Evolutionary conservation across 306 rosid species (phyloP).

Genomic region (Vigna nakashimae): DNA sequence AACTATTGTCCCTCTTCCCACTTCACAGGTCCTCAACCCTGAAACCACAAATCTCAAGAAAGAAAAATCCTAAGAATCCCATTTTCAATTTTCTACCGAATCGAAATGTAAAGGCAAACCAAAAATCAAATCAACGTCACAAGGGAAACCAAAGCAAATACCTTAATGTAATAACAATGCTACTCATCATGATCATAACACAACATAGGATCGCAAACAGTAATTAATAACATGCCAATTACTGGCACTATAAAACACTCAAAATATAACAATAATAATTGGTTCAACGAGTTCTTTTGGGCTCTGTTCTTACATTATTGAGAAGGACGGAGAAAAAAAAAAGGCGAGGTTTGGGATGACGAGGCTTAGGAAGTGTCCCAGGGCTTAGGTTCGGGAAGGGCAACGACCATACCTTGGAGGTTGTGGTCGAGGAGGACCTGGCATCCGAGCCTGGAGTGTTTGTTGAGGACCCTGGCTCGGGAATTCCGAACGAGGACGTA

Average conservation of each 20-base stretch:
- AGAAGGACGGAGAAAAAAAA: neutral
- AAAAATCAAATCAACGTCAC: neutral
- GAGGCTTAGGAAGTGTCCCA: constrained; percentile 78
- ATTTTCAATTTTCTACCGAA: neutral
- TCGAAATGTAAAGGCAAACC: neutral
- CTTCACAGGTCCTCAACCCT: neutral
- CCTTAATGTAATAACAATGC: neutral
- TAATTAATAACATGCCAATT: constrained; percentile 41
- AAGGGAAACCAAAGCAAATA: neutral
- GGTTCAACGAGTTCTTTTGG: constrained; percentile 13
- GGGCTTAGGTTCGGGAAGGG: constrained; percentile 85
- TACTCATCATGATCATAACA: neutral
- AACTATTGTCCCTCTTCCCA: neutral
- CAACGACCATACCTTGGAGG: constrained; percentile 97
- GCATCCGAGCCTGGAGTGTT: constrained; percentile 88
- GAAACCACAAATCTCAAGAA: neutral
- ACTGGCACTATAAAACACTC: constrained; percentile 11
- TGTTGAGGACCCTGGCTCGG: constrained; percentile 74
- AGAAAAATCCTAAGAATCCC: neutral
- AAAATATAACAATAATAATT: constrained; percentile 19
- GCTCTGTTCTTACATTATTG: constrained; percentile 41
- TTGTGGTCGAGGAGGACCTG: constrained; percentile 81
- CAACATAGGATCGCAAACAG: constrained; percentile 4
- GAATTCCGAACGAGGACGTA: constrained; percentile 69
- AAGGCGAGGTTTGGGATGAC: neutral